Evolutionary conservation across 1,139 yeast species (phyloP).

Genomic region (Saccharomyces pastorianus): DNA sequence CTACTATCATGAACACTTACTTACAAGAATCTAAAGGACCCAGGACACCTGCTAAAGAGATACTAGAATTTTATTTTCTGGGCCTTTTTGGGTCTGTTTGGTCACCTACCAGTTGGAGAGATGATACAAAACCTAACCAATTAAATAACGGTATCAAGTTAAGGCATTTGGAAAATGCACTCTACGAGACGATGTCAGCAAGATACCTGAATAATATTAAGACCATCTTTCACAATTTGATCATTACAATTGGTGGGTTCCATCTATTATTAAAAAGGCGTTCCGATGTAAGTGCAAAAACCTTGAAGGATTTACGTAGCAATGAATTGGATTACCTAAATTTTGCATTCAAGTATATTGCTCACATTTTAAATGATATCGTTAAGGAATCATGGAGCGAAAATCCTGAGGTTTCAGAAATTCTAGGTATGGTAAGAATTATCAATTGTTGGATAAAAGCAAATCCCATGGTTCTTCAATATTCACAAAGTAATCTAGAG

Average conservation of each 20-base stretch:
- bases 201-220: conserved; percentile 24
- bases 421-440: conserved; percentile 38
- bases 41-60: conserved; percentile 27
- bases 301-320: conserved; percentile 8
- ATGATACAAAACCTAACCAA: conserved; percentile 9
- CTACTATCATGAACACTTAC: conserved; percentile 12
- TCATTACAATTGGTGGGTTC: conserved; percentile 26
- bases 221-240: conserved; percentile 21
- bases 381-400: conserved; percentile 20
- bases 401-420: conserved; percentile 20
- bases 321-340: conserved; percentile 14
- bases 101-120: conserved; percentile 22
- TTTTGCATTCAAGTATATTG: conserved; percentile 23
- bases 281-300: conserved; percentile 1
- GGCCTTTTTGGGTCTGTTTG: conserved; percentile 25
- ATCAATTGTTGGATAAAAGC: conserved; percentile 48
- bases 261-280: conserved; percentile 16
- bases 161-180: conserved; percentile 15
- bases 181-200: conserved; percentile 24
- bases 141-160: conserved; percentile 14
- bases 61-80: conserved; percentile 28
- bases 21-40: conserved; percentile 18
- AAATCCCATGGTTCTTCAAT: conserved; percentile 37
- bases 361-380: conserved; percentile 21
- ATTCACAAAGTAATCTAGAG: conserved; percentile 33